Conservation (phyloP, 805 yeast genomes). For the Saccharomycopsis schoenii region DNA sequence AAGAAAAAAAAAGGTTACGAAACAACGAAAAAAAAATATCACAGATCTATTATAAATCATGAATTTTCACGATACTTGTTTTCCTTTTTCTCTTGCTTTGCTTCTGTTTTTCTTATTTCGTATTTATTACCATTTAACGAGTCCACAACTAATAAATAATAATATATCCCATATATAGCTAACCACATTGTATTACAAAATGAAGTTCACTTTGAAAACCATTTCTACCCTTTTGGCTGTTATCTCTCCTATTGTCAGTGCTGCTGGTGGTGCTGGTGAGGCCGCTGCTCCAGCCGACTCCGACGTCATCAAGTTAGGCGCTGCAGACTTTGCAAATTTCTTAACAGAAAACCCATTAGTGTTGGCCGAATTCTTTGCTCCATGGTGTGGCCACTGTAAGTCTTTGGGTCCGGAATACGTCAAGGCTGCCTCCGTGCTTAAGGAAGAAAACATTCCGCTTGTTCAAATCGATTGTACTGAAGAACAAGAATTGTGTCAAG, state of each 20-base stretch:
- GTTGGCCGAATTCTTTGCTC: slow-evolving; percentile 81
- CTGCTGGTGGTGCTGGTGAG: slow-evolving; percentile 36
- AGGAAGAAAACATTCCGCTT: slow-evolving; percentile 52
- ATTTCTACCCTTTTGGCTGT: slow-evolving; percentile 34
- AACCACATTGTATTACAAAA: slow-evolving; percentile 13
- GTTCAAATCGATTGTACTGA: slow-evolving; percentile 84
- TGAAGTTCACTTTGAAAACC: slow-evolving; percentile 32
- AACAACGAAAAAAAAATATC: neutral
- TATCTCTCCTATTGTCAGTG: slow-evolving; percentile 22
- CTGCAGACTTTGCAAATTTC: slow-evolving; percentile 55
- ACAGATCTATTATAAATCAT: neutral
- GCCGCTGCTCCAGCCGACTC: slow-evolving; percentile 77
- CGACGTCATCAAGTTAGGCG: slow-evolving; percentile 73
- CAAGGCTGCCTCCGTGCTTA: slow-evolving; percentile 58
- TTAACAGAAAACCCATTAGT: slow-evolving; percentile 67
- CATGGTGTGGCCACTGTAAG: slow-evolving; percentile 98
- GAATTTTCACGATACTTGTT: neutral
- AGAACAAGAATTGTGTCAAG: slow-evolving; percentile 59
- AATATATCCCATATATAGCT: no score
- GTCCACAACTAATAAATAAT: no score
- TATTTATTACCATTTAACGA: no score
- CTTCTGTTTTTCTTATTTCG: no score
- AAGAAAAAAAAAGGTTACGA: neutral
- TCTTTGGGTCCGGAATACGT: slow-evolving; percentile 72
- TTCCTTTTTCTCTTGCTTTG: no score